Base-by-base conservation (phyloP, 2,329 filamentous ascomycete genomes). In the Epichloe baconii region DNA sequence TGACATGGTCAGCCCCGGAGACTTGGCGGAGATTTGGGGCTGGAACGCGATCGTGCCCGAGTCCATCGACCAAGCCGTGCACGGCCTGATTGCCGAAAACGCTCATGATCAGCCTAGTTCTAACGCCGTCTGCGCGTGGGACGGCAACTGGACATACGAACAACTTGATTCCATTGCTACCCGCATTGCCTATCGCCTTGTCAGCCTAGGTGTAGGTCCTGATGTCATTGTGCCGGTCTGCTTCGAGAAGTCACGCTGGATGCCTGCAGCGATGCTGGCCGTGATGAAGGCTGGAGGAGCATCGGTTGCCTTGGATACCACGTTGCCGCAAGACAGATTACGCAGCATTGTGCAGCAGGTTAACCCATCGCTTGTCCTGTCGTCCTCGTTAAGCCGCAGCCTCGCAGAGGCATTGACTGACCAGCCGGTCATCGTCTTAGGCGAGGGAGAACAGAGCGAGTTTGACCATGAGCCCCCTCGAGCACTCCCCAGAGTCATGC, bases 221-320 rank as follows among this genome's bases (percentile, higher is more conserved):
- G 50, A 52, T 40, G 43, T 49, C 7, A 34, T 58, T 15, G 53
- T 58, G 11, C 55, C 56, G 21, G 21, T 58, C 3, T 54, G 46
- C 42, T 60, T 62, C 26, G 54, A 57, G 21, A 64, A 64, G 54
- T 60, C 57, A 2, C 35, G 42, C 19, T 57, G 52, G 55, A 55
- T 56, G 34, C 42, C 56, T 3, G 54, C 62, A 1, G 55, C 57
- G 2, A 59, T 62, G 52, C 34, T 64, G 5, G 61, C 54, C 34
- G 56, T 63, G 4, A 48, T 63, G 31, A 60, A 62, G 47, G 53
- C 58, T 4, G 64, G 63, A n/a, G 59, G 56, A 11, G 61, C 54
- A n/a, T 64, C 59, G 41, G 56, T 61, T 2, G 56, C 58, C 1
- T 47, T 64, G 11, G 61, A 64, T 45, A 55, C 56, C 4, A 54